These are phyloP conservation scores for Mortierella sp. DNA, from an alignment of 371 early-diverging fungal species.

Conservation along the genomic window DNA sequence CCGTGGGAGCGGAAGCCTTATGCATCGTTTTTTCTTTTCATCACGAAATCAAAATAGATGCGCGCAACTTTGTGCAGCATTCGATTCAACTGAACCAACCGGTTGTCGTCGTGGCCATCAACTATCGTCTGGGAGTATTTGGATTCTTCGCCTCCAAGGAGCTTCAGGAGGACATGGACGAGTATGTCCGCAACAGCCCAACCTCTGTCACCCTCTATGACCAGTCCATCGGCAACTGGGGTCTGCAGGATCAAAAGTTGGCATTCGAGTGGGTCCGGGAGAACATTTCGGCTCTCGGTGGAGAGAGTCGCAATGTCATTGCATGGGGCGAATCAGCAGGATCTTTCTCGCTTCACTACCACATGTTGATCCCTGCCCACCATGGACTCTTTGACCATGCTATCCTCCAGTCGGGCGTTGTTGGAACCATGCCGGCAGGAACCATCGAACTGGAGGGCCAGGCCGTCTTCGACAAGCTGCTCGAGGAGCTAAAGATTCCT, in stretches of 20 bases:
- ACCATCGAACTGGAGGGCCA: slow-evolving; percentile 27
- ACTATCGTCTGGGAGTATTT: slow-evolving; percentile 49
- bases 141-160: slow-evolving; percentile 52
- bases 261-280: slow-evolving; percentile 64
- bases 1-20: too few species aligned
- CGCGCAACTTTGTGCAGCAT: slow-evolving; percentile 21
- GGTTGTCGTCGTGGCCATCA: slow-evolving; percentile 47
- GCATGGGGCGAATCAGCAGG: slow-evolving; percentile 66
- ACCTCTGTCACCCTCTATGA: slow-evolving; percentile 17
- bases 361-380: slow-evolving; percentile 42
- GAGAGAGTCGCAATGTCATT: slow-evolving; percentile 59
- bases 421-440: slow-evolving; percentile 27
- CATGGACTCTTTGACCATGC: slow-evolving; percentile 53
- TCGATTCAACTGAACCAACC: slow-evolving; percentile 27
- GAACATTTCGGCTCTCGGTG: slow-evolving; percentile 63
- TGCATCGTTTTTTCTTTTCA: background rate
- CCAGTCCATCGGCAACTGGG: slow-evolving; percentile 56
- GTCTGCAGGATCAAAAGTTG: slow-evolving; percentile 60
- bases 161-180: slow-evolving; percentile 30
- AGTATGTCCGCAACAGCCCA: background rate
- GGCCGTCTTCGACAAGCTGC: slow-evolving; percentile 23
- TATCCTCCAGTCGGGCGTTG: slow-evolving; percentile 57
- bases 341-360: slow-evolving; percentile 54
- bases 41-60: slow-evolving; percentile 13
- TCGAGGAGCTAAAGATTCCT: slow-evolving; percentile 31